These are phyloP conservation scores for Trichosporon inkin DNA, from an alignment of 1,284 basidiomycete species.

Conservation along the genomic window DNA sequence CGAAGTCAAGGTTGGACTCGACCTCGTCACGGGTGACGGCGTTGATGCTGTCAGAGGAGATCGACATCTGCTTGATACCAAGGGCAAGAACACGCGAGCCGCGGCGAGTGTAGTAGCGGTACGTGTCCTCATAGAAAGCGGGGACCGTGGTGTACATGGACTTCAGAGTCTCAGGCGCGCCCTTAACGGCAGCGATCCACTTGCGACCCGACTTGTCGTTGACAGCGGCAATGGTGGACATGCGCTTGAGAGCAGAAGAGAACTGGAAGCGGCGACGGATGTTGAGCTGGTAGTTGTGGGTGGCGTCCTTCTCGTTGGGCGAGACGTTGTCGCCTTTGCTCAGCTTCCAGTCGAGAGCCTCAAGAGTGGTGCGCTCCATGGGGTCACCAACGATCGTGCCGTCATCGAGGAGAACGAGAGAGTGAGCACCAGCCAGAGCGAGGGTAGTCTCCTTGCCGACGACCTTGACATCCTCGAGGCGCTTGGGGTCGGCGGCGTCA, in stretches of 20 bases:
- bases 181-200: slow-evolving; percentile 69
- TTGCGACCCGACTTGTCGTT: slow-evolving; percentile 42
- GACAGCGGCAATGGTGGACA: slow-evolving; percentile 83
- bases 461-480: slow-evolving; percentile 73
- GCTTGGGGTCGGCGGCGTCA: slow-evolving; percentile 59
- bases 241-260: slow-evolving; percentile 89
- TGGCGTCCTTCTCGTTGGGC: slow-evolving; percentile 57
- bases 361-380: slow-evolving; percentile 96
- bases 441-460: slow-evolving; percentile 73
- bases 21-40: slow-evolving; percentile 72
- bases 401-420: slow-evolving; percentile 82
- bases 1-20: slow-evolving; percentile 72
- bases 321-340: slow-evolving; percentile 69
- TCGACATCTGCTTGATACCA: slow-evolving; percentile 74
- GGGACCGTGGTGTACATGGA: slow-evolving; percentile 73
- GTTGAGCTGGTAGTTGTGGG: slow-evolving; percentile 61
- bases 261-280: slow-evolving; percentile 92
- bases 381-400: slow-evolving; percentile 94
- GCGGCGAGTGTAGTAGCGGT: slow-evolving; percentile 84
- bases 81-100: slow-evolving; percentile 88
- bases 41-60: slow-evolving; percentile 72
- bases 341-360: slow-evolving; percentile 86
- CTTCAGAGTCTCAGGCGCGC: slow-evolving; percentile 91
- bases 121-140: slow-evolving; percentile 79
- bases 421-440: slow-evolving; percentile 90